phyloP scores from a whole-genome alignment of 148 eudicot species.

The Persicaria maculosa region DNA sequence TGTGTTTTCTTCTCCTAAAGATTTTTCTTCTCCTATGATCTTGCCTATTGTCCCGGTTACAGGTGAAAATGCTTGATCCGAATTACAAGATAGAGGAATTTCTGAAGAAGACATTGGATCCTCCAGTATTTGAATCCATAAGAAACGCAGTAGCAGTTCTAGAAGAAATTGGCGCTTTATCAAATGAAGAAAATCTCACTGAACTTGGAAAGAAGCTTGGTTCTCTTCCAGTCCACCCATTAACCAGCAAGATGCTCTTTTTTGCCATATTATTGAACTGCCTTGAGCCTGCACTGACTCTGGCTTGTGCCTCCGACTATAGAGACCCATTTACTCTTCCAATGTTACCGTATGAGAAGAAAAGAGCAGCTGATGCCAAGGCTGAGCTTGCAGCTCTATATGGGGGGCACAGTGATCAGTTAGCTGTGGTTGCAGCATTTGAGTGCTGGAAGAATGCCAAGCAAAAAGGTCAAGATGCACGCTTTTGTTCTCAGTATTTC shows the following conservation, averaged over 20 bases:
- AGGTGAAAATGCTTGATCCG: slow-evolving; percentile 88
- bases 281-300: slow-evolving; percentile 91
- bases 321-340: slow-evolving; percentile 85
- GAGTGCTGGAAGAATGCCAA: slow-evolving; percentile 83
- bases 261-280: slow-evolving; percentile 72
- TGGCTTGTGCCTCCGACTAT: slow-evolving; percentile 82
- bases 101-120: slow-evolving; percentile 74
- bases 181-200: slow-evolving; percentile 68
- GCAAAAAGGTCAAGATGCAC: slow-evolving; percentile 44
- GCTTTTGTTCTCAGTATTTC: slow-evolving; percentile 73
- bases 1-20: too few species aligned
- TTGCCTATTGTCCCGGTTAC: slow-evolving; percentile 14
- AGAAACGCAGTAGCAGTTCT: slow-evolving; percentile 73
- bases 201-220: slow-evolving; percentile 78
- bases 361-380: slow-evolving; percentile 63
- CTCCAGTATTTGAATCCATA: slow-evolving; percentile 71
- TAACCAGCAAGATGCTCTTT: slow-evolving; percentile 86
- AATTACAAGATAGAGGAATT: slow-evolving; percentile 67
- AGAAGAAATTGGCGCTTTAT: slow-evolving; percentile 85
- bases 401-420: slow-evolving; percentile 85
- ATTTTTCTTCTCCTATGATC: too few species aligned
- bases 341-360: slow-evolving; percentile 57
- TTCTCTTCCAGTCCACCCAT: slow-evolving; percentile 81
- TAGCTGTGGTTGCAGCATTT: slow-evolving; percentile 88
- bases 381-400: slow-evolving; percentile 65